Base-by-base conservation (phyloP, 2,329 filamentous ascomycete genomes). In the Colletotrichum viniferum region DNA sequence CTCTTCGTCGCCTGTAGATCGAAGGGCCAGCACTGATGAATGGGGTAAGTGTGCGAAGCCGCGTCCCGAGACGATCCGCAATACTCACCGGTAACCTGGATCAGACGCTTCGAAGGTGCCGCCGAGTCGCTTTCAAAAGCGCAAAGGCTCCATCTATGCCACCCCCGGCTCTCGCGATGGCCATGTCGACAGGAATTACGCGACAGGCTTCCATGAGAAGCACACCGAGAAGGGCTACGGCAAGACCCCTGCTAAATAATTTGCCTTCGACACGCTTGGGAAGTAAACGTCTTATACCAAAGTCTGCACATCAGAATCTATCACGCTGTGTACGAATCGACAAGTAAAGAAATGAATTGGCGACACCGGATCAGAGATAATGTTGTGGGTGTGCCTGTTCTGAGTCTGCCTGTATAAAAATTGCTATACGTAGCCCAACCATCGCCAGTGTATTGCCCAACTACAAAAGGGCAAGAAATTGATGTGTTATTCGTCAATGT, bases 121-220 rank as follows among this genome's bases (percentile, higher is more conserved):
- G 3, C 92, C 92, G 12, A 92, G 89, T 77, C 90, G 91, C 62
- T 94, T 94, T 85, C 92, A 94, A 83, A 93, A 93, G 84, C 90
- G 91, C 80, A 91, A 92, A 83, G 92, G 92, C 71, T 93, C 90
- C 81, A 92, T 94, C 83, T 93, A 92, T 81, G 90, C 91, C 62
- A 94, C 92, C 10, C 92, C 91, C 4, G 86, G 86, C 79, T 92
- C 90, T 28, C 89, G 92, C 74, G 92, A 94, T 82, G 92, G 91
- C 21, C 91, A 93, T 80, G 85, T 93, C 67, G 89, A 91, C 79
- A 87, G 86, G 74, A 92, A 91, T 81, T 89, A 90, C 69, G 87
- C 89, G 77, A 85, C 90, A 78, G 89, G 90, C 77, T 93, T 92
- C 83, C 89, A 92, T 81, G 90, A 91, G 76, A 92, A 89, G 79